Evolutionary conservation across 2,329 filamentous ascomycete species (phyloP).

Genomic region (Ramularia endophylla): DNA sequence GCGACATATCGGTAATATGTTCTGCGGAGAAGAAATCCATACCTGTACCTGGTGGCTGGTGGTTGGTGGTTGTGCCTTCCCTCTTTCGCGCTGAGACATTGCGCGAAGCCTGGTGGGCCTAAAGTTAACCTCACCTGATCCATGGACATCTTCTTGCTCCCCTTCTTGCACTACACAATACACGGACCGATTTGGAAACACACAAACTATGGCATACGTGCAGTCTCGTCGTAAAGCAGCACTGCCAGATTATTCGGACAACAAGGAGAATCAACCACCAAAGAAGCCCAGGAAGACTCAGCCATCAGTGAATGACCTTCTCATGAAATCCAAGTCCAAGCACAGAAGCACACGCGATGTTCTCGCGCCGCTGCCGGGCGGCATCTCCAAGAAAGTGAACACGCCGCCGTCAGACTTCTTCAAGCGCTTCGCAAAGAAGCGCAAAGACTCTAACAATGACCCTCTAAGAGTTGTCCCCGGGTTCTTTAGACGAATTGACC

Average conservation of each 20-base stretch:
- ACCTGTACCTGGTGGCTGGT: too few relatives aligned
- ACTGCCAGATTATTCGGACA: slow-evolving; percentile 1
- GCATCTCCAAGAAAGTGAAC: slow-evolving; percentile 7
- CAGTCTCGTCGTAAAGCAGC: not conserved
- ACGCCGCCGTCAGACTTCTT: slow-evolving; percentile 6
- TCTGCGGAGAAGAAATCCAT: too few relatives aligned
- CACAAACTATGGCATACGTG: slow-evolving; percentile 4
- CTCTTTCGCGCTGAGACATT: too few relatives aligned
- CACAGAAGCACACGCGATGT: slow-evolving; percentile 1
- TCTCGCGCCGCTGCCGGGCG: slow-evolving; percentile 8
- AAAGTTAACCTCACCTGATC: too few relatives aligned
- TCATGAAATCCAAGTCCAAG: slow-evolving; percentile 10
- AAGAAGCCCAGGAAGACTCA: slow-evolving; percentile 10
- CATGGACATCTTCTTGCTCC: too few relatives aligned
- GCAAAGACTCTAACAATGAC: not conserved
- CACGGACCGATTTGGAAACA: not conserved
- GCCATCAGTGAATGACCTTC: slow-evolving; percentile 12
- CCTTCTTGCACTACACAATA: too few relatives aligned
- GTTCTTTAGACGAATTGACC: slow-evolving; percentile 1
- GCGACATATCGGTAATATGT: too few relatives aligned
- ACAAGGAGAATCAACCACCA: slow-evolving; percentile 11
- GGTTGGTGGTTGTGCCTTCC: too few relatives aligned
- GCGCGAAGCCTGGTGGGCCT: too few relatives aligned
- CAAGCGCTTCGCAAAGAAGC: slow-evolving; percentile 1
- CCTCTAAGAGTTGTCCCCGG: slow-evolving; percentile 4